Evolutionary conservation across 2,329 filamentous ascomycete genomes (phyloP).

Genomic region (Cladosporium sp.): DNA sequence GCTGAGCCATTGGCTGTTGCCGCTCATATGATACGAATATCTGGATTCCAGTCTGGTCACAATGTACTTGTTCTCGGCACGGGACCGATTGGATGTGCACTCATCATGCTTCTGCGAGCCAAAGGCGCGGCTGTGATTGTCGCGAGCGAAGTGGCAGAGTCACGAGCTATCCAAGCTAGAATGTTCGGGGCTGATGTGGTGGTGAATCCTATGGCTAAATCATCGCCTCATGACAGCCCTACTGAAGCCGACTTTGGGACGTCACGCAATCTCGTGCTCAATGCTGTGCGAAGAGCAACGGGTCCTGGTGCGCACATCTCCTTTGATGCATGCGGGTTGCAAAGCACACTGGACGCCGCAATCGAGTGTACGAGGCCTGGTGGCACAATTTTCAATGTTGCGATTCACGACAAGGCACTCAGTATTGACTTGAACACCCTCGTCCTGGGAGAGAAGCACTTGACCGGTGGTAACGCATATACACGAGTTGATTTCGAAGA

Average conservation of each 20-base stretch:
- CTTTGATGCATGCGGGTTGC: constrained; percentile 17
- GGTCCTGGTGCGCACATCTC: constrained; percentile 15
- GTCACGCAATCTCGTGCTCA: background rate
- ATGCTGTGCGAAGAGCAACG: constrained; percentile 11
- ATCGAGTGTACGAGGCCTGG: constrained; percentile 14
- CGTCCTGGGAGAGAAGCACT: constrained; percentile 16
- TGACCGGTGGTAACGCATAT: constrained; percentile 16
- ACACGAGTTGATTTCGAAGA: constrained; percentile 17
- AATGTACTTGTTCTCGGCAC: constrained; percentile 16
- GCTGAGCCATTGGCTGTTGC: constrained; percentile 18
- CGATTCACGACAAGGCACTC: constrained; percentile 19
- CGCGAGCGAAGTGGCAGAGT: constrained; percentile 14
- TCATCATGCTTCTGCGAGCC: constrained; percentile 13
- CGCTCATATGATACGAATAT: constrained; percentile 11
- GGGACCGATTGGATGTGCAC: constrained; percentile 17
- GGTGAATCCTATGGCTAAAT: constrained; percentile 7
- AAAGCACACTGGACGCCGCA: constrained; percentile 11
- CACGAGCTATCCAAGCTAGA: constrained; percentile 9
- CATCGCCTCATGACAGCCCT: constrained; percentile 1
- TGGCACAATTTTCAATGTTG: constrained; percentile 20
- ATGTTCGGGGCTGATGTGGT: constrained; percentile 15
- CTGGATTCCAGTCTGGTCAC: constrained; percentile 8
- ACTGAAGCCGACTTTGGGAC: background rate
- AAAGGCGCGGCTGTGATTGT: constrained; percentile 14
- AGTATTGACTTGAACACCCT: constrained; percentile 17